Evolutionary conservation across 176 grass and related monocot genomes (phyloP).

Genomic region (Juncus effusus): DNA sequence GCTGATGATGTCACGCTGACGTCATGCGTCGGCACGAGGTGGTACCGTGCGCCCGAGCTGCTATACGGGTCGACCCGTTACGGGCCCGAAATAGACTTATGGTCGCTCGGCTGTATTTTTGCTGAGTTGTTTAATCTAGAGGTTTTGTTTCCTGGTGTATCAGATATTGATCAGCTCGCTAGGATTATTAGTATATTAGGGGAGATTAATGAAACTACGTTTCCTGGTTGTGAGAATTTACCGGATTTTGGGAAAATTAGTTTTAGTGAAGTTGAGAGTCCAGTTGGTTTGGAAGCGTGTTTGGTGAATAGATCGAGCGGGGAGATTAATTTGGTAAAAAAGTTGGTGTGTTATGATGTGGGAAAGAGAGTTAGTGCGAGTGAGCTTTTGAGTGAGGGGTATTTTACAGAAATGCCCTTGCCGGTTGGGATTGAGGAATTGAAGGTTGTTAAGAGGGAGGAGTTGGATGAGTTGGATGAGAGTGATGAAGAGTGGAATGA

Average conservation of each 20-base stretch:
- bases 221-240: conserved; percentile 65
- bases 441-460: conserved; percentile 42
- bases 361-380: conserved; percentile 45
- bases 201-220: conserved; percentile 65
- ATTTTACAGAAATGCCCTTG: conserved; percentile 70
- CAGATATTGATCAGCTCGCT: conserved; percentile 90
- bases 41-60: conserved; percentile 85
- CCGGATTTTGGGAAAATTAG: conserved; percentile 85
- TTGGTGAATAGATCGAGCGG: conserved; percentile 51
- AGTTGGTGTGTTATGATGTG: conserved; percentile 58
- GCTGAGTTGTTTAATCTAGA: conserved; percentile 65
- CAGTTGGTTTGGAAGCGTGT: conserved; percentile 55
- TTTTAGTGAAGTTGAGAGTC: conserved; percentile 64
- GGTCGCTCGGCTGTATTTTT: conserved; percentile 89
- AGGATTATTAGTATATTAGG: conserved; percentile 76
- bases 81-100: conserved; percentile 76
- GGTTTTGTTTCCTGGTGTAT: conserved; percentile 64
- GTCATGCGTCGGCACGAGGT: conserved; percentile 85
- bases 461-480: conserved; percentile 28
- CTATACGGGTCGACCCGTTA: conserved; percentile 86
- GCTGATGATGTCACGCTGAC: conserved; percentile 46
- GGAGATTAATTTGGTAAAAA: conserved; percentile 58
- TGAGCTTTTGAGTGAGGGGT: conserved; percentile 47
- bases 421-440: conserved; percentile 48
- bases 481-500: conserved; percentile 55